Evolutionary conservation across 1,284 basidiomycete genomes (phyloP).

Genomic region (Ganoderma boninense): DNA sequence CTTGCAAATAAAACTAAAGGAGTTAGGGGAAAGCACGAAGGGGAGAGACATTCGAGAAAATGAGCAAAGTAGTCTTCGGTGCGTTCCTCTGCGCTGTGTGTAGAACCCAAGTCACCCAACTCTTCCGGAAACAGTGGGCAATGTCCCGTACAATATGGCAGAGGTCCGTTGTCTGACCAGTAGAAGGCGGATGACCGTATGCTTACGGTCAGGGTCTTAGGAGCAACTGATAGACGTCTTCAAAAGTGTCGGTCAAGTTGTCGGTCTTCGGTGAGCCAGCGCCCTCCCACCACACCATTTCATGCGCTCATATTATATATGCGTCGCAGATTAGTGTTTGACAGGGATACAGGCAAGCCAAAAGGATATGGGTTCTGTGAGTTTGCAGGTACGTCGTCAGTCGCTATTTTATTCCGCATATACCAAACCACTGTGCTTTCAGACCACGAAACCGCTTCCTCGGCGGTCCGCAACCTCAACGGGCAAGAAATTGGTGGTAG

Average conservation of each 20-base stretch:
- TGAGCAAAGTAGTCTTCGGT: conserved; percentile 65
- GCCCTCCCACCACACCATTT: background rate
- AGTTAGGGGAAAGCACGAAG: too few species aligned
- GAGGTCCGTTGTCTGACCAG: conserved; percentile 55
- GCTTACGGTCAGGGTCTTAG: conserved; percentile 41
- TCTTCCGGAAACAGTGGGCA: conserved; percentile 64
- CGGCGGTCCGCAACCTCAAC: conserved; percentile 82
- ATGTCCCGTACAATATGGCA: conserved; percentile 88
- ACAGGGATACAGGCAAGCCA: conserved; percentile 94
- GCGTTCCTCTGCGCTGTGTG: conserved; percentile 24
- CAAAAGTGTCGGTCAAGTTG: conserved; percentile 86
- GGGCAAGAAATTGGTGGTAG: conserved; percentile 77
- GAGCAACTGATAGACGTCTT: conserved; percentile 87
- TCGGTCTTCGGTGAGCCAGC: conserved; percentile 77
- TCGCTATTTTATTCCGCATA: conserved; percentile 27
- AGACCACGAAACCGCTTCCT: conserved; percentile 93
- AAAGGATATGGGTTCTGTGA: conserved; percentile 99
- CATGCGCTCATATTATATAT: conserved; percentile 10
- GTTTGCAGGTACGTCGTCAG: conserved; percentile 82
- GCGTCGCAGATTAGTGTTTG: conserved; percentile 87
- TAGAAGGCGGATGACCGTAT: background rate
- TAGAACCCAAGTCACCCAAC: background rate
- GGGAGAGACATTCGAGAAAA: conserved; percentile 25
- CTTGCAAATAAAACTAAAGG: background rate
- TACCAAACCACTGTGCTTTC: background rate